These are phyloP conservation scores for Amanita brunnescens DNA, from an alignment of 768 basidiomycete genomes.

Conservation along the genomic window DNA sequence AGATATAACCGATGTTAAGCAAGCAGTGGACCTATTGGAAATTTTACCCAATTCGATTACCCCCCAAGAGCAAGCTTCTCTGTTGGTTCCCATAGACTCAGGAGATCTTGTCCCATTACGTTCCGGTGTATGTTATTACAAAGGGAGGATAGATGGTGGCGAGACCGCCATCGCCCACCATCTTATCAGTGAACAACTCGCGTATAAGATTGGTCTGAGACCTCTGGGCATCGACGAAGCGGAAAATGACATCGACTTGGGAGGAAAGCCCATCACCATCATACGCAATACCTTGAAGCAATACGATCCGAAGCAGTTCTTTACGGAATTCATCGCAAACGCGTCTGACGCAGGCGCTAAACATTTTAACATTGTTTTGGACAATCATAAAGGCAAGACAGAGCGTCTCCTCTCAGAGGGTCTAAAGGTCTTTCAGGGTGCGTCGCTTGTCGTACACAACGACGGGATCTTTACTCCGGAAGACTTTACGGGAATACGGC, in stretches of 20 bases:
- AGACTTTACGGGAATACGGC: conserved; percentile 39
- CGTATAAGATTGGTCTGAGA: conserved; percentile 20
- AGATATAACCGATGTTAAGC: conserved; percentile 11
- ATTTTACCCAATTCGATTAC: conserved; percentile 17
- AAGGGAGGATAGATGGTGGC: conserved; percentile 21
- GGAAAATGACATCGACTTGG: conserved; percentile 29
- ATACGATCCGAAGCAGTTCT: conserved; percentile 34
- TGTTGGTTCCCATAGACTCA: conserved; percentile 28
- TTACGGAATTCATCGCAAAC: conserved; percentile 46
- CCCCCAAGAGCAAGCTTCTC: conserved; percentile 14
- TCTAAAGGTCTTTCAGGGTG: conserved; percentile 25
- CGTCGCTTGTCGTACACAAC: conserved; percentile 38
- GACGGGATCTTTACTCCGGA: conserved; percentile 28
- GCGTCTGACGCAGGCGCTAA: conserved; percentile 41
- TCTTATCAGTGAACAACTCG: conserved; percentile 22
- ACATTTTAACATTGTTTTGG: conserved; percentile 31
- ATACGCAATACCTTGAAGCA: conserved; percentile 33
- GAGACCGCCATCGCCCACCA: conserved; percentile 20
- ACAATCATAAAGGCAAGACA: conserved; percentile 15
- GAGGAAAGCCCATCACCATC: conserved; percentile 31
- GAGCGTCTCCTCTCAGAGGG: conserved; percentile 21
- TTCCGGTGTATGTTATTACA: conserved; percentile 32
- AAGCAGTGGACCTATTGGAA: conserved; percentile 22
- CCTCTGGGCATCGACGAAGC: conserved; percentile 28
- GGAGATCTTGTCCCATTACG: conserved; percentile 18